phyloP scores from a whole-genome alignment of 306 rosid genomes.

The Lathyrus oleraceus region DNA sequence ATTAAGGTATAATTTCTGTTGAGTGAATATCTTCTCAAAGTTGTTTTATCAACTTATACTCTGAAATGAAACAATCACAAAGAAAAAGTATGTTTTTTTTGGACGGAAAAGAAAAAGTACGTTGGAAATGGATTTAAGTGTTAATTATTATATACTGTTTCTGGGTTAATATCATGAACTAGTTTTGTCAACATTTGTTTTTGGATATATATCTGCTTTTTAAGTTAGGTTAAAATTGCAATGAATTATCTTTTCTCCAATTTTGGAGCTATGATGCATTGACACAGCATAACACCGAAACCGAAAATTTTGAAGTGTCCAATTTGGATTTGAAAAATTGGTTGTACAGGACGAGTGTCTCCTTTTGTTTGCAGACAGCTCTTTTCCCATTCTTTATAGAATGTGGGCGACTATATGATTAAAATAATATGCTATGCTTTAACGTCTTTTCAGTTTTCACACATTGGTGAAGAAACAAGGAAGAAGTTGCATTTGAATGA shows the following conservation, averaged over 20 bases:
- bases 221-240: slow-evolving; percentile 17
- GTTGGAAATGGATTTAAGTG: slow-evolving; percentile 16
- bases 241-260: slow-evolving; percentile 10
- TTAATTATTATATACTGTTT: slow-evolving; percentile 25
- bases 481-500: slow-evolving; percentile 37
- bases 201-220: background rate
- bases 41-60: background rate
- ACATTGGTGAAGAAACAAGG: slow-evolving; percentile 25
- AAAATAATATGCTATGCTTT: background rate
- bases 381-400: slow-evolving; percentile 15
- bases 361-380: background rate
- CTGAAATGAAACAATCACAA: slow-evolving; percentile 5
- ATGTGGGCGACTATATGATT: slow-evolving; percentile 11
- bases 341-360: background rate
- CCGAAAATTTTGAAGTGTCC: background rate
- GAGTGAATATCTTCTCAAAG: slow-evolving; percentile 10
- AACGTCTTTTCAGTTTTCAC: slow-evolving; percentile 14
- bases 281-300: background rate
- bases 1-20: slow-evolving; percentile 60
- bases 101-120: background rate
- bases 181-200: slow-evolving; percentile 1
- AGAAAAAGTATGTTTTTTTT: slow-evolving; percentile 4
- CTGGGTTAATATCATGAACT: slow-evolving; percentile 19
- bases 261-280: background rate
- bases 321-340: slow-evolving; percentile 26